phyloP scores from a whole-genome alignment of 306 rosid genomes.

The Malus orientalis region DNA sequence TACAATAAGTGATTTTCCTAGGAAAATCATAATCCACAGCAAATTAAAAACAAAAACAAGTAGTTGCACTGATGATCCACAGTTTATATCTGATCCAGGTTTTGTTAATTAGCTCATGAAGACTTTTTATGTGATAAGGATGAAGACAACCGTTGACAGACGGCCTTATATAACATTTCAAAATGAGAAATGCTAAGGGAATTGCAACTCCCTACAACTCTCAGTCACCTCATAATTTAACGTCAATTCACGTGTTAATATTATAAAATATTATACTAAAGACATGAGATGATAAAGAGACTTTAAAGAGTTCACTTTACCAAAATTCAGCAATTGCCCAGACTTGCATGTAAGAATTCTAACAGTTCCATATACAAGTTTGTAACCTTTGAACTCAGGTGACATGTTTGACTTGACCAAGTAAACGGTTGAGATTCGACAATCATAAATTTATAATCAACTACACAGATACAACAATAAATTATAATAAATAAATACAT shows the following conservation, averaged over 20 bases:
- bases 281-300: accelerated
- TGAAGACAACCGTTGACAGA: background rate
- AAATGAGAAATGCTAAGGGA: too few relatives aligned
- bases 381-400: background rate
- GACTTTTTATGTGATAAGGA: background rate
- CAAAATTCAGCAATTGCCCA: background rate
- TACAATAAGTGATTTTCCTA: background rate
- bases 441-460: background rate
- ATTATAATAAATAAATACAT: background rate
- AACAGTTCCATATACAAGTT: background rate
- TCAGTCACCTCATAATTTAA: too few relatives aligned
- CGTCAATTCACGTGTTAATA: accelerated
- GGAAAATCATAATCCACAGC: background rate
- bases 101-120: background rate
- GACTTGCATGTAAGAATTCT: background rate
- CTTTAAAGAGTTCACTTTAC: too few relatives aligned
- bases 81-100: too few relatives aligned
- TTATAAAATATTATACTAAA: too few relatives aligned
- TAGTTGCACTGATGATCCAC: background rate
- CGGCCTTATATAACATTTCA: background rate
- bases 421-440: background rate
- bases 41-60: background rate
- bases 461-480: conserved; percentile 14
- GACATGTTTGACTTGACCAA: conserved; percentile 13
- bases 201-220: too few relatives aligned